Base-by-base conservation (phyloP, 352 stramenopile genomes). In the Phytopythium oedochilum region DNA sequence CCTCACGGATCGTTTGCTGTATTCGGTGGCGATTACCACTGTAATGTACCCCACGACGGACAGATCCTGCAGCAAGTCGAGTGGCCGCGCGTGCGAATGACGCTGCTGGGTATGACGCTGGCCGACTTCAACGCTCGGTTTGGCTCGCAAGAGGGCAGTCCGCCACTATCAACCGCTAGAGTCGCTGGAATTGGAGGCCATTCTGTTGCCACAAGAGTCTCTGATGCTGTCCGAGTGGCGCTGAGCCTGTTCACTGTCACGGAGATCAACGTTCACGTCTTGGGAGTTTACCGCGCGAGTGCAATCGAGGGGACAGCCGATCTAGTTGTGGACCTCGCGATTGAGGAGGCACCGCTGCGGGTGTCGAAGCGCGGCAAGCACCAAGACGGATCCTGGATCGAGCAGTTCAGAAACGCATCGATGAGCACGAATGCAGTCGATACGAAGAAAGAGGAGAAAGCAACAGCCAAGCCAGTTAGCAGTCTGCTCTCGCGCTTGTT, bases 11-110 rank as follows among this genome's bases (percentile, higher is more conserved):
- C 70, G 0, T 71, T 68, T 26, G 71, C 63, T 26, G 61, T 78
- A 22, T 35, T 83, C 20, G 57, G 64, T 49, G 72, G 72, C 26
- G 25, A 38, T 15, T 35, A 55, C 17, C 7, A 10, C 11, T 88
- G 77, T 48, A 59, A 54, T 17, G 3, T 51, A 38, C 57, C 73
- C 5, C 55, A 51, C 5, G 32, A 48, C 44, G 77, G 77, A 25
- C 72, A 86, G 50, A 60, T 84, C 12, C 65, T 79, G 42, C 70
- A 86, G 26, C 32, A 56, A 8, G 61, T 83, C 28, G 36, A 65
- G 32, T 80, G 71, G 71, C 60, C 61, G 55, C 55, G 59, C 2
- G 53, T 72, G 22, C 36, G 42, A 35, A 59, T 79, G 26, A 40
- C 55, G 11, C 45, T 79, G 18, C 39, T 39, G 4, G 64, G 64